Evolutionary conservation across 2,329 filamentous ascomycete genomes (phyloP).

Genomic region (Alternaria sp.): DNA sequence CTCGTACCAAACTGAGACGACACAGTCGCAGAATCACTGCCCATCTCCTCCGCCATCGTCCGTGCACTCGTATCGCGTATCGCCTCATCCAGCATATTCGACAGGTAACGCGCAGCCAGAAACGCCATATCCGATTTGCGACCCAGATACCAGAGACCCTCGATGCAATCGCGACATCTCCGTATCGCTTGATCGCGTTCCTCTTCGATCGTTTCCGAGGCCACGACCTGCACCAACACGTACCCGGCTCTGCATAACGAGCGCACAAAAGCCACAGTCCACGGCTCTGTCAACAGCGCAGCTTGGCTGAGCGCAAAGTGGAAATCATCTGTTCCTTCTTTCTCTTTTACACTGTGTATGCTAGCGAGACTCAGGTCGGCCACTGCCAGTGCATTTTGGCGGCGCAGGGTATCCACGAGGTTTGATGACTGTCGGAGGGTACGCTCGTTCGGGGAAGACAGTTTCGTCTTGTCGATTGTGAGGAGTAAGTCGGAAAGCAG

Average conservation of each 20-base stretch:
- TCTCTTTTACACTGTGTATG: constrained; percentile 22
- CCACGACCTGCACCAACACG: constrained; percentile 17
- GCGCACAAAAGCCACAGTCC: constrained; percentile 56
- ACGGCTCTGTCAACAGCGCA: constrained; percentile 64
- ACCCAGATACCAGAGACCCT: constrained; percentile 61
- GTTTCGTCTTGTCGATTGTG: constrained; percentile 55
- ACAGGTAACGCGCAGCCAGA: constrained; percentile 43
- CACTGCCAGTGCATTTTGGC: constrained; percentile 52
- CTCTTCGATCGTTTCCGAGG: neutral
- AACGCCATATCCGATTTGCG: constrained; percentile 61
- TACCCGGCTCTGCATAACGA: constrained; percentile 8
- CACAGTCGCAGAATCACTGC: neutral
- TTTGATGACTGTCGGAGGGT: constrained; percentile 57
- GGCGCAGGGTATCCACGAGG: constrained; percentile 33
- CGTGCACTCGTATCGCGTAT: neutral
- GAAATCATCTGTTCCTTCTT: constrained; percentile 46
- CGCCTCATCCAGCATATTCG: constrained; percentile 24
- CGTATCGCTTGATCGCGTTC: constrained; percentile 31
- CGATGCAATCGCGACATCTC: constrained; percentile 57
- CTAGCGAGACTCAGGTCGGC: constrained; percentile 27
- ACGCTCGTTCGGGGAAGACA: constrained; percentile 47
- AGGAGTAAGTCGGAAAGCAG: constrained; percentile 60
- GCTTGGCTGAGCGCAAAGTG: constrained; percentile 62
- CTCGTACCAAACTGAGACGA: neutral
- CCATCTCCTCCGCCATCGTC: neutral